These are phyloP conservation scores for Rosellinia necatrix DNA, from an alignment of 2,329 filamentous ascomycete genomes.

Conservation along the genomic window DNA sequence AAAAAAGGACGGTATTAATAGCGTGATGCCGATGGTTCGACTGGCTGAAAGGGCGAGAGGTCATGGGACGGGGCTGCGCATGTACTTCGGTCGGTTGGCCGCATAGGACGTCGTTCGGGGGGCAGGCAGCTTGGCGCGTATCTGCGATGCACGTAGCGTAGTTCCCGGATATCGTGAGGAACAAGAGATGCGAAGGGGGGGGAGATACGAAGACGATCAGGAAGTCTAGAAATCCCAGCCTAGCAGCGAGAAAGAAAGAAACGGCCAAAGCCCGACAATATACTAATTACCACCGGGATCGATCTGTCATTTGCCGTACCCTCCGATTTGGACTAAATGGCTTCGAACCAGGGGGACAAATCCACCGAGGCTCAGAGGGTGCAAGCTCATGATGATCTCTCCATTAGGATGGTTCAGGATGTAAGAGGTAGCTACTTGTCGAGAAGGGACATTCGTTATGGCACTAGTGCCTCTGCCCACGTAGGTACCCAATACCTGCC, in stretches of 20 bases:
- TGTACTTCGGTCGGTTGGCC: not conserved
- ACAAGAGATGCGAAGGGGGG: not conserved
- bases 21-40: conserved; percentile 18
- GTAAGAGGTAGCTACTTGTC: conserved; percentile 10
- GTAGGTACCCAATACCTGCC: not conserved
- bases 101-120: conserved; percentile 5
- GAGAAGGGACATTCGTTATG: too few relatives aligned
- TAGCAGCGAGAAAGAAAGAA: too few relatives aligned
- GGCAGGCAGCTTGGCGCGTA: not conserved
- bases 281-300: conserved; percentile 9
- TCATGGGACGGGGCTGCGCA: conserved; percentile 9
- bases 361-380: conserved; percentile 16
- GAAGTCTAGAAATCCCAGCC: not conserved
- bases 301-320: conserved; percentile 18
- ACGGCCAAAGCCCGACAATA: conserved; percentile 7
- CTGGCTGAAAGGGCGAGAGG: conserved; percentile 15
- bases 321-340: conserved; percentile 11
- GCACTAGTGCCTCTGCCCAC: not conserved
- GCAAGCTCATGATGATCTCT: conserved; percentile 24
- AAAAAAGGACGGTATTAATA: not conserved
- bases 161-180: too few relatives aligned
- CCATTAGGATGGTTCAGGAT: conserved; percentile 20
- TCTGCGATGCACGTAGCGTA: conserved; percentile 10
- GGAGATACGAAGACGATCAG: not conserved
- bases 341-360: conserved; percentile 17